Evolutionary conservation across 108 stramenopile genomes (phyloP).

Genomic region (Bacterosira constricta): DNA sequence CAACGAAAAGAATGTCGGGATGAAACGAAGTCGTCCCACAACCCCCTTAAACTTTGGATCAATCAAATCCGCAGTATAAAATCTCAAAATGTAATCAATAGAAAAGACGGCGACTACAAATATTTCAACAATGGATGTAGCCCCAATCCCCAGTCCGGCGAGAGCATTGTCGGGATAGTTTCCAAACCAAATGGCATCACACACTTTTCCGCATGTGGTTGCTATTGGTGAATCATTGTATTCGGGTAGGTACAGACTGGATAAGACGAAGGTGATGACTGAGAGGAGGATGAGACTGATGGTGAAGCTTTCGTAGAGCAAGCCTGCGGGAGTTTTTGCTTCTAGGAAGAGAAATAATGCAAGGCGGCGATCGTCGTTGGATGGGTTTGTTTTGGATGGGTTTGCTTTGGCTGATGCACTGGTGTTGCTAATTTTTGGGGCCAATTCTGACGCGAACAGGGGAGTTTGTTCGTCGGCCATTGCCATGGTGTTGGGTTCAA

Average conservation of each 20-base stretch:
- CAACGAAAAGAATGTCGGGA: conserved; percentile 69
- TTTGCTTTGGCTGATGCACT: too few relatives aligned
- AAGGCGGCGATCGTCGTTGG: conserved; percentile 1
- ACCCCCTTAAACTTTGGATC: conserved; percentile 38
- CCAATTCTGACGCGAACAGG: too few relatives aligned
- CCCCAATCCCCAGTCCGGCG: conserved; percentile 56
- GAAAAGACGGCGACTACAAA: conserved; percentile 75
- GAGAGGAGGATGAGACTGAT: conserved; percentile 83
- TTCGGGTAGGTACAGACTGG: conserved; percentile 68
- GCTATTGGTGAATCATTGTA: conserved; percentile 63
- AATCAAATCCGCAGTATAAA: conserved; percentile 68
- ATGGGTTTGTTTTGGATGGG: background rate
- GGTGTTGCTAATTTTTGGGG: background rate
- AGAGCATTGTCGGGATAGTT: conserved; percentile 69
- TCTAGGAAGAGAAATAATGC: conserved; percentile 75
- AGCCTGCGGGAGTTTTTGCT: conserved; percentile 70
- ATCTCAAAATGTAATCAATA: conserved; percentile 78
- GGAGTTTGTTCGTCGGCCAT: too few relatives aligned
- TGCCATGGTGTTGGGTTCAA: too few relatives aligned
- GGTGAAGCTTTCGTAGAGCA: conserved; percentile 77
- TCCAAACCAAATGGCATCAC: conserved; percentile 84
- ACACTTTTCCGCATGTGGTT: conserved; percentile 45
- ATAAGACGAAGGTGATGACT: conserved; percentile 78
- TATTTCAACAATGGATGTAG: conserved; percentile 70
- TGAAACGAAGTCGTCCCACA: conserved; percentile 52